These are phyloP conservation scores for Stachybotrys echinatus DNA, from an alignment of 2,329 filamentous ascomycete genomes.

Conservation along the genomic window DNA sequence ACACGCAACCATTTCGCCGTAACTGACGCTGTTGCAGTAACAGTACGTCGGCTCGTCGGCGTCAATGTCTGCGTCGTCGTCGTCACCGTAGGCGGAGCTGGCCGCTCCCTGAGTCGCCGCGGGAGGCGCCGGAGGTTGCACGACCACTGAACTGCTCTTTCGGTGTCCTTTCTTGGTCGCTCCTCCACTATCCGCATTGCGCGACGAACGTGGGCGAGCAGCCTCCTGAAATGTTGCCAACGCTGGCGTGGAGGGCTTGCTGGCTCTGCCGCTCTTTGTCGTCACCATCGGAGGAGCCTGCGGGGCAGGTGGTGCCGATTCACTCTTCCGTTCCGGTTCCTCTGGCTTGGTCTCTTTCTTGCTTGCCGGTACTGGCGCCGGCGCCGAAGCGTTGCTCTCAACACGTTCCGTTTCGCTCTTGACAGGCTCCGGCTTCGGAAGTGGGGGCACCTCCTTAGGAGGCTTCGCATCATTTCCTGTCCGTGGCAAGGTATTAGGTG, in stretches of 20 bases:
- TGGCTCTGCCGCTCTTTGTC: slow-evolving; percentile 61
- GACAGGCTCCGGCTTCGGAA: slow-evolving; percentile 22
- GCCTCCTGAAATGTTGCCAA: slow-evolving; percentile 53
- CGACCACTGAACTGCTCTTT: slow-evolving; percentile 40
- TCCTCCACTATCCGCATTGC: slow-evolving; percentile 33
- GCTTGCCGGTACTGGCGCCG: slow-evolving; percentile 19
- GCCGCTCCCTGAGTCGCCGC: slow-evolving; percentile 29
- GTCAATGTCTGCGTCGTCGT: slow-evolving; percentile 55
- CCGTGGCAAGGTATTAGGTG: slow-evolving; percentile 20
- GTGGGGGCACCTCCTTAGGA: slow-evolving; percentile 39
- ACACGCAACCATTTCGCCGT: slow-evolving; percentile 81
- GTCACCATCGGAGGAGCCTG: slow-evolving; percentile 42
- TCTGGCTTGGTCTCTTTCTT: slow-evolving; percentile 40
- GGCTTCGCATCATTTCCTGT: slow-evolving; percentile 40
- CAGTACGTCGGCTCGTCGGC: slow-evolving; percentile 71
- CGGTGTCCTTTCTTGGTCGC: slow-evolving; percentile 57
- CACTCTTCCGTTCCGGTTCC: slow-evolving; percentile 29
- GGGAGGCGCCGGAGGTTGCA: slow-evolving; percentile 29
- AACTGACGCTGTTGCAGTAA: slow-evolving; percentile 75
- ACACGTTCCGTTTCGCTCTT: slow-evolving; percentile 27
- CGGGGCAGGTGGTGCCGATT: slow-evolving; percentile 39
- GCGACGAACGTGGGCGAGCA: slow-evolving; percentile 46
- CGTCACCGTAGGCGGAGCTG: slow-evolving; percentile 33
- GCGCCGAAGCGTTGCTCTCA: slow-evolving; percentile 13
- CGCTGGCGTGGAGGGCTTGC: slow-evolving; percentile 62